Conservation (phyloP, 139 green algal species). For the Chlamydomonas incerta region DNA sequence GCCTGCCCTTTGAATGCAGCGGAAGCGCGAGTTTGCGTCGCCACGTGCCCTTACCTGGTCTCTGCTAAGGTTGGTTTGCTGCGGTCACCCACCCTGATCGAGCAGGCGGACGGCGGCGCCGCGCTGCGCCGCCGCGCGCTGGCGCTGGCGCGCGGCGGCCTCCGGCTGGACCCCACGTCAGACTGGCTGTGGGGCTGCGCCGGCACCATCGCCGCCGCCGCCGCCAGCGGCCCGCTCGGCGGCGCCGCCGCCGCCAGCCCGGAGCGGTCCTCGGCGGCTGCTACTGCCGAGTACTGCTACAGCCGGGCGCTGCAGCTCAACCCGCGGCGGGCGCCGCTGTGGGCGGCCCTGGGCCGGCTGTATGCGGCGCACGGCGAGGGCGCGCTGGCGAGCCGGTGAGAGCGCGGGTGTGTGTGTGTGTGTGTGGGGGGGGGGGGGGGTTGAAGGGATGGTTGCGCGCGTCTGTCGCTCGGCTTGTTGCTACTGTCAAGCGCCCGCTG, state of each 20-base stretch:
- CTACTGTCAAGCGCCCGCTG: too few species aligned
- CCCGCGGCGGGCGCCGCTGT: slow-evolving; percentile 64
- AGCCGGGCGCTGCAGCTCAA: slow-evolving; percentile 79
- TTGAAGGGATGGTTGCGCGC: too few species aligned
- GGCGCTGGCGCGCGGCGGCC: slow-evolving; percentile 50
- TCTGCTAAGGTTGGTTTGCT: too few species aligned
- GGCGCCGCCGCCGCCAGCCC: background rate
- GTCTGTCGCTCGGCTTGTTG: too few species aligned
- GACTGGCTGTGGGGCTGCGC: slow-evolving; percentile 72
- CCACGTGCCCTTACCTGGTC: too few species aligned
- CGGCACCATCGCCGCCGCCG: slow-evolving; percentile 47
- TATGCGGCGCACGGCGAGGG: slow-evolving; percentile 64
- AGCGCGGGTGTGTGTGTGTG: background rate
- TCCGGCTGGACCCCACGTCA: slow-evolving; percentile 58
- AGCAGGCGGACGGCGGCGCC: background rate
- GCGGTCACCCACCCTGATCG: background rate
- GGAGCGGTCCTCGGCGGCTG: background rate
- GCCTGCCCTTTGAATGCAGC: too few species aligned
- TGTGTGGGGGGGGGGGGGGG: too few species aligned
- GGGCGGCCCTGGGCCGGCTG: slow-evolving; percentile 79
- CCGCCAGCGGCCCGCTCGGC: background rate
- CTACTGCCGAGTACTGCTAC: slow-evolving; percentile 73
- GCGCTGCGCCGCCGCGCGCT: slow-evolving; percentile 12
- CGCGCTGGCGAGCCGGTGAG: slow-evolving; percentile 16
- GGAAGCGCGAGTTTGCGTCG: too few species aligned